phyloP scores from a whole-genome alignment of 2,329 filamentous ascomycete genomes.

The Sporothrix sp. region DNA sequence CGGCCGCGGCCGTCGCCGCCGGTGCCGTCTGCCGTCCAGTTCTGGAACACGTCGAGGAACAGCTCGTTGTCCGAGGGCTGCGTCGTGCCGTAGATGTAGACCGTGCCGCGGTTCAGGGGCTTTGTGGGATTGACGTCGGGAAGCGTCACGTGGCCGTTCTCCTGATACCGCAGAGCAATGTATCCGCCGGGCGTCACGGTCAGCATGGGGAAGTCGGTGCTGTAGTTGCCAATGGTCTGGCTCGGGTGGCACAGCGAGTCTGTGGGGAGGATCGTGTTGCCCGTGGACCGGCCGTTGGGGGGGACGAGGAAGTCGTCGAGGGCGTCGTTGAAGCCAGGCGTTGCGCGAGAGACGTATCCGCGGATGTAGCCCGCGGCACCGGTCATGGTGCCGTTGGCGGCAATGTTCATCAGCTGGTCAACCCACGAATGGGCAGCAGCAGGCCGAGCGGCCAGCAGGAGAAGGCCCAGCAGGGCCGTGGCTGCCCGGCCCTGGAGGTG shows the following conservation, averaged over 20 bases:
- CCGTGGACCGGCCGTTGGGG: conserved; percentile 35
- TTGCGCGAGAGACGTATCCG: conserved; percentile 51
- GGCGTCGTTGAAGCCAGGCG: conserved; percentile 46
- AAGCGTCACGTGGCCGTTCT: conserved; percentile 67
- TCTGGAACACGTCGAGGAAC: conserved; percentile 56
- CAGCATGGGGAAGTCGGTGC: conserved; percentile 52
- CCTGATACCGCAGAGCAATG: conserved; percentile 58
- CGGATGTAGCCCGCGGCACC: conserved; percentile 66
- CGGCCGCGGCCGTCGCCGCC: conserved; percentile 71
- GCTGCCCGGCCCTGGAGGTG: not conserved
- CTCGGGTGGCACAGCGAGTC: conserved; percentile 54
- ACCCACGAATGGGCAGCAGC: conserved; percentile 67
- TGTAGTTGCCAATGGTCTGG: conserved; percentile 52
- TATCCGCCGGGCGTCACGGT: conserved; percentile 49
- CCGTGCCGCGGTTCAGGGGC: conserved; percentile 56
- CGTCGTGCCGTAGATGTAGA: conserved; percentile 65
- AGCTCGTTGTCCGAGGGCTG: conserved; percentile 43
- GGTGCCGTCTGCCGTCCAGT: conserved; percentile 70
- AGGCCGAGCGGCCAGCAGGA: conserved; percentile 14
- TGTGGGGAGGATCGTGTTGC: conserved; percentile 36
- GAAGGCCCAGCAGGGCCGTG: conserved; percentile 1
- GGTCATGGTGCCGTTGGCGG: conserved; percentile 61
- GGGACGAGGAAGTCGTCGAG: conserved; percentile 57
- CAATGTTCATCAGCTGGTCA: conserved; percentile 63
- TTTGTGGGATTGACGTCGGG: conserved; percentile 48